Base-by-base conservation (phyloP, 2,329 filamentous ascomycete genomes). In the Trichophyton verrucosum region DNA sequence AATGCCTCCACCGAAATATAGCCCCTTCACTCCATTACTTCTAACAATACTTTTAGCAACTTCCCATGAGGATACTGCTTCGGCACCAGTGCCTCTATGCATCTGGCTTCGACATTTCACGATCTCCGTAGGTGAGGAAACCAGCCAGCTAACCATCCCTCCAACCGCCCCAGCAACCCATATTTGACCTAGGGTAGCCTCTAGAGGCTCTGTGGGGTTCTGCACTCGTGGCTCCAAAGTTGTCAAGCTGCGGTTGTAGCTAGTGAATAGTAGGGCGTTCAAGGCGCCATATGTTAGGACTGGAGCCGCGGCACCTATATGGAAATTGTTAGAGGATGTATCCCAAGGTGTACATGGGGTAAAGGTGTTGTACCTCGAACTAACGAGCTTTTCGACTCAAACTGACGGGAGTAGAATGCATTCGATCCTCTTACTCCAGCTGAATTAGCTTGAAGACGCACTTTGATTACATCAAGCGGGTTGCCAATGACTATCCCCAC, bases 51-150 rank as follows among this genome's bases (percentile, higher is more conserved):
- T 77, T 59, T 79, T 82, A 1, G 85, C 80, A 60, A 94, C 84
- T 3, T 71, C 72, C 82, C 81, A 86, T 63, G 84, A 85, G n/a
- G 51, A 33, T 6, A 73, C 76, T 15, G 74, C 68, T 1, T 72
- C 71, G 3, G 55, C 20, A 20, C 36, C 13, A 7, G 4, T 24
- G 3, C 67, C 73, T 46, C 64, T 72, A 57, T 68, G 77, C n/a
- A 94, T 78, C 71, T 96, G 92, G 0, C 89, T 87, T 46, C 89
- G 84, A 70, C 91, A 96, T 77, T 96, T 96, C 67, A 96, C 81
- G 38, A 96, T 79, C 74, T 97, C 92, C 0, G 91, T 96, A 0
- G 92, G 92, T 3, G 91, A 87, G 62, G 88, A 92, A 42, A 97
- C 82, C 20, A 88, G 80, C 81, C 91, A 96, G 3, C 88, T 94